Evolutionary conservation across 2,329 filamentous ascomycete species (phyloP).

Genomic region (Colletotrichum theobromicola): DNA sequence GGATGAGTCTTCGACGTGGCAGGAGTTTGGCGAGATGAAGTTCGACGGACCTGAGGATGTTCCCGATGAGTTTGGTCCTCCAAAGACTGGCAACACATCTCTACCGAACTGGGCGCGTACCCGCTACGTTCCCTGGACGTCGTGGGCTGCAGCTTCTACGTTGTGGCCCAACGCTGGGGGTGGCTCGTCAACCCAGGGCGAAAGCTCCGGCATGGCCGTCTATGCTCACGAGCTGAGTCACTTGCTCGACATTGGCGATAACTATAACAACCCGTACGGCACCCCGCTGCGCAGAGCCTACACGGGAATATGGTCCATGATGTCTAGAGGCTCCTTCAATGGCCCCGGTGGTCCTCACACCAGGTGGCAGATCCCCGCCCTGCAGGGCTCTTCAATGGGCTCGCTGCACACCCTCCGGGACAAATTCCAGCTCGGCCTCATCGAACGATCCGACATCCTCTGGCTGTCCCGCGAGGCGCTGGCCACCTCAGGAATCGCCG

Average conservation of each 20-base stretch:
- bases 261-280: constrained; percentile 60
- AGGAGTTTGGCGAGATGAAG: constrained; percentile 61
- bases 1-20: constrained; percentile 61
- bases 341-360: constrained; percentile 58
- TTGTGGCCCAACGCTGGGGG: constrained; percentile 60
- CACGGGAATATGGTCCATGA: constrained; percentile 58
- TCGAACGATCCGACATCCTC: constrained; percentile 46
- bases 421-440: constrained; percentile 56
- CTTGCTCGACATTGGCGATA: constrained; percentile 57
- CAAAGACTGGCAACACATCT: constrained; percentile 35
- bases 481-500: constrained; percentile 43
- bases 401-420: constrained; percentile 59
- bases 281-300: constrained; percentile 49
- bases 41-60: constrained; percentile 53
- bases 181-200: constrained; percentile 57
- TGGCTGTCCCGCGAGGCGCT: constrained; percentile 49
- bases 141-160: constrained; percentile 54
- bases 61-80: constrained; percentile 54
- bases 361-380: constrained; percentile 56
- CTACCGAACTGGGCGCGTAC: constrained; percentile 52
- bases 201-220: constrained; percentile 57
- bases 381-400: constrained; percentile 53
- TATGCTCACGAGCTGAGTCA: constrained; percentile 60
- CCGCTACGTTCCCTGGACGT: constrained; percentile 58
- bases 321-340: constrained; percentile 56